These are phyloP conservation scores for Chlamydomonas urium DNA, from an alignment of 139 green algal genomes.

Conservation along the genomic window DNA sequence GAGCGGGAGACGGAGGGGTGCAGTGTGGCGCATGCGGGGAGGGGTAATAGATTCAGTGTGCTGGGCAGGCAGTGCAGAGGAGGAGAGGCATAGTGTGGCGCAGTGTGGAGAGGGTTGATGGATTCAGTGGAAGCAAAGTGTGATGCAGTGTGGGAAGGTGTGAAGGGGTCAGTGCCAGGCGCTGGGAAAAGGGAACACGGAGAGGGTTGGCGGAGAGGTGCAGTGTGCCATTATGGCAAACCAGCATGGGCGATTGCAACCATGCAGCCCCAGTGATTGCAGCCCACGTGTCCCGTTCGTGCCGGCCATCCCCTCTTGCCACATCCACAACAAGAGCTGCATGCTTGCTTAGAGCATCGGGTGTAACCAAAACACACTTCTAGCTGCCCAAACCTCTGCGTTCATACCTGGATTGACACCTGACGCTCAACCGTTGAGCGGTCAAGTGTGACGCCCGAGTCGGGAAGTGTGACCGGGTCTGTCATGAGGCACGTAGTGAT, in stretches of 20 bases:
- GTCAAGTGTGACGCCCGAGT: constrained; percentile 52
- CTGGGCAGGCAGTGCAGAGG: not conserved
- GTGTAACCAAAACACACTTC: not conserved
- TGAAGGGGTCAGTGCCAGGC: too few relatives aligned
- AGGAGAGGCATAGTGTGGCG: not conserved
- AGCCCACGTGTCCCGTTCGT: not conserved
- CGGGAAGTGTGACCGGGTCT: constrained; percentile 72
- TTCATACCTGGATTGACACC: constrained; percentile 37
- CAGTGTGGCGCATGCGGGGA: not conserved
- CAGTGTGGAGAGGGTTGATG: too few relatives aligned
- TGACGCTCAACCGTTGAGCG: constrained; percentile 63
- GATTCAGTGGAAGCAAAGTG: too few relatives aligned
- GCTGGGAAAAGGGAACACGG: too few relatives aligned
- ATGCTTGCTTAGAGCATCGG: not conserved
- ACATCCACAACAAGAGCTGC: not conserved
- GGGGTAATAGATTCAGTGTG: not conserved
- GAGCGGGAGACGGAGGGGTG: not conserved
- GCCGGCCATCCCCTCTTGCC: not conserved
- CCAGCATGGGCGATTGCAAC: not conserved
- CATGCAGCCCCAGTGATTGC: not conserved
- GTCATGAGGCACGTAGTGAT: constrained; percentile 60
- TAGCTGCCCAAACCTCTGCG: not conserved
- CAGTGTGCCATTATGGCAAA: too few relatives aligned
- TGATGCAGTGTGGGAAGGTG: too few relatives aligned
- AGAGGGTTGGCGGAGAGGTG: too few relatives aligned